Conservation (phyloP, 352 stramenopile species). For the Pythium monospermum region DNA sequence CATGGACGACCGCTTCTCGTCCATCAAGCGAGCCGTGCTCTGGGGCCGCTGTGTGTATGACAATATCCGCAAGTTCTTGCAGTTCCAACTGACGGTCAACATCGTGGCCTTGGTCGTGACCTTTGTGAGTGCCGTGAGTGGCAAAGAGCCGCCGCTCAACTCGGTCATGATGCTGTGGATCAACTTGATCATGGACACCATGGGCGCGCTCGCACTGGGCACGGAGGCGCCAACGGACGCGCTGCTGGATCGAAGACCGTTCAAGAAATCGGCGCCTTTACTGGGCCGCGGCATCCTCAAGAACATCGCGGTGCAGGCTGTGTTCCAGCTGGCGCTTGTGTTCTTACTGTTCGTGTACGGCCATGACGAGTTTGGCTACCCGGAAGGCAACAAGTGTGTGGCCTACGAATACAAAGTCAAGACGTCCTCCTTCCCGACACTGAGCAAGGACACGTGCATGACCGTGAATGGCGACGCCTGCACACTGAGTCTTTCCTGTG, state of each 20-base stretch:
- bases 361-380: constrained; percentile 49
- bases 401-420: constrained; percentile 41
- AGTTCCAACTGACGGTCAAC: constrained; percentile 84
- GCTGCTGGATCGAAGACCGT: constrained; percentile 59
- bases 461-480: constrained; percentile 45
- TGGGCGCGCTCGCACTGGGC: constrained; percentile 65
- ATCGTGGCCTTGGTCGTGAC: constrained; percentile 76
- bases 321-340: constrained; percentile 80
- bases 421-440: constrained; percentile 34
- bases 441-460: constrained; percentile 34
- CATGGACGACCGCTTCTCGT: constrained; percentile 85
- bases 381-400: constrained; percentile 53
- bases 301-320: constrained; percentile 65
- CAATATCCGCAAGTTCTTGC: constrained; percentile 82
- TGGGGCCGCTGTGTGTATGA: constrained; percentile 83
- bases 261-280: constrained; percentile 59
- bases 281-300: constrained; percentile 66
- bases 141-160: constrained; percentile 76
- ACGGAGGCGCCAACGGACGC: constrained; percentile 65
- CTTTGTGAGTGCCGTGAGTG: constrained; percentile 77
- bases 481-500: constrained; percentile 39
- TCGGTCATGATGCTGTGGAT: constrained; percentile 89
- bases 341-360: constrained; percentile 73
- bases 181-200: constrained; percentile 86
- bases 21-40: constrained; percentile 70